phyloP scores from a whole-genome alignment of 345 rosid species.

The Draba incana region DNA sequence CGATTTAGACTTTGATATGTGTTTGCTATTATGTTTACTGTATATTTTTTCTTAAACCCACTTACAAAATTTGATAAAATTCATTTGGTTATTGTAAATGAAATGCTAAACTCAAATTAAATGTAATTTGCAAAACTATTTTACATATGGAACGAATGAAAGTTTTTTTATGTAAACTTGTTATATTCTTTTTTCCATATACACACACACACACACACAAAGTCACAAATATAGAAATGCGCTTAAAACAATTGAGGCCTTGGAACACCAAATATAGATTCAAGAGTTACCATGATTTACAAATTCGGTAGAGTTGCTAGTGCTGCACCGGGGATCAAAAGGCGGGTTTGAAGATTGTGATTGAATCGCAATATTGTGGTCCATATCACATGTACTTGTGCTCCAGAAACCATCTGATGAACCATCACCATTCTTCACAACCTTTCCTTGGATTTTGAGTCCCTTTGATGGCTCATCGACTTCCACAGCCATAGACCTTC shows the following conservation, averaged over 20 bases:
- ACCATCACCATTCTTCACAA: conserved; percentile 24
- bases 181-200: no score
- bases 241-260: not conserved
- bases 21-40: not conserved
- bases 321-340: conserved; percentile 17
- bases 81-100: not conserved
- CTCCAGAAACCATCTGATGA: conserved; percentile 34
- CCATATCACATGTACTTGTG: conserved; percentile 29
- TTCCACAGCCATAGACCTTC: conserved; percentile 25
- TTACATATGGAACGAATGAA: not conserved
- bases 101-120: not conserved
- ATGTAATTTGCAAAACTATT: not conserved
- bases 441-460: conserved; percentile 38
- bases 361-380: not conserved
- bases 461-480: conserved; percentile 38
- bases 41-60: not conserved
- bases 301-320: conserved; percentile 25
- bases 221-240: no score
- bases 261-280: not conserved
- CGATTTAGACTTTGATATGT: not conserved
- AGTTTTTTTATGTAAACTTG: no score
- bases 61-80: not conserved
- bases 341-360: conserved; percentile 30
- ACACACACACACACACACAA: no score
- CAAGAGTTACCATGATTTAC: conserved; percentile 34